Conservation (phyloP, 2,329 filamentous ascomycete genomes). For the Trichoderma koningiopsis region DNA sequence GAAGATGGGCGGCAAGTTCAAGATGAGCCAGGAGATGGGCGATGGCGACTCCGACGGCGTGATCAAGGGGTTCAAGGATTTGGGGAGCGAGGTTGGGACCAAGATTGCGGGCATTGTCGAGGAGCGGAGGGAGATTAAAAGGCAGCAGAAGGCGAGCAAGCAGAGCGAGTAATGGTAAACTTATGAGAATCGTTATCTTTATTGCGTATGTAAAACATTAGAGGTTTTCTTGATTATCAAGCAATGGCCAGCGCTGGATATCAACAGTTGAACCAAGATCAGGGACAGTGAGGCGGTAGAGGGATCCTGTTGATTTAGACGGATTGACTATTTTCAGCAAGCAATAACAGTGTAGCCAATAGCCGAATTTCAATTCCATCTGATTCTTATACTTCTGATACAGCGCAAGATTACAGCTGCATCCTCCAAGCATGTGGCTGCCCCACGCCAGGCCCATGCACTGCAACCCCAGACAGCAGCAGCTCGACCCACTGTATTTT, state of each 20-base stretch:
- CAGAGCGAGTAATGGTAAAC: neutral
- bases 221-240: too few relatives aligned
- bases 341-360: too few relatives aligned
- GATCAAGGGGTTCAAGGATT: slow-evolving; percentile 54
- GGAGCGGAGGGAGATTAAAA: slow-evolving; percentile 36
- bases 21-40: slow-evolving; percentile 65
- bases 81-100: slow-evolving; percentile 37
- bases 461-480: neutral
- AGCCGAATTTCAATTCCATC: too few relatives aligned
- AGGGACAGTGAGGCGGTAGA: too few relatives aligned
- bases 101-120: slow-evolving; percentile 40
- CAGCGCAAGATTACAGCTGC: neutral
- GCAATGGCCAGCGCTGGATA: too few relatives aligned
- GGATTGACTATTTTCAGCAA: too few relatives aligned
- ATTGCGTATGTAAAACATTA: too few relatives aligned
- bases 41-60: slow-evolving; percentile 58
- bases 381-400: neutral
- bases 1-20: slow-evolving; percentile 62
- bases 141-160: slow-evolving; percentile 17
- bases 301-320: too few relatives aligned
- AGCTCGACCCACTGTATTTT: neutral
- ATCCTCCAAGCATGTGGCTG: neutral
- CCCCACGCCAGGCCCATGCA: neutral
- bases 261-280: too few relatives aligned
- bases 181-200: too few relatives aligned